Evolutionary conservation across 2,329 filamentous ascomycete species (phyloP), one percentile per base, ranked within the genome.

Genomic region (Scorias spongiosa): DNA sequence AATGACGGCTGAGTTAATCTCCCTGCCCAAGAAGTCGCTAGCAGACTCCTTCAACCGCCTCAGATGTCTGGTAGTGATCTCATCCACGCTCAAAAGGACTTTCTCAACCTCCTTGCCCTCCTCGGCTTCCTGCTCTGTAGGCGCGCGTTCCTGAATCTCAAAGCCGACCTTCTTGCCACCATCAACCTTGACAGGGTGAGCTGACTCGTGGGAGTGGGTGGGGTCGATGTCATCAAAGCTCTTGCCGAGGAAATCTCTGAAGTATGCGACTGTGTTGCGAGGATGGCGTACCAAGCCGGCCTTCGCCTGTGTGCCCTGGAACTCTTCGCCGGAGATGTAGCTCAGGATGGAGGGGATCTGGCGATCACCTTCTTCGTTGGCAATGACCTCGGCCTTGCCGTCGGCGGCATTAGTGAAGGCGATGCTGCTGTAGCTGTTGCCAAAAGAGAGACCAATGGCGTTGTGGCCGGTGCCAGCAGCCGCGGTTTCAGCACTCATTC

Each of bases 311-410:
- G 84, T 81, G 58, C 91, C 91, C 60, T 93, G 88, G 67, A 93
- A 95, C 69, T 98, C 89, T 62, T 98, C 91, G 53, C 88, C 91
- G 44, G 88, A 81, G 59, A 93, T 81, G 64, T 98, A 98, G 32
- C 91, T 95, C 56, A 98, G 72, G 55, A 93, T 79, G 38, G 87
- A 85, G 52, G 91, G 91, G 53, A 98, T 98, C 66, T 96, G 89
- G 65, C 91, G 88, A 68, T 98, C 91, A 73, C 91, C 91, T 62
- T 96, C 91, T 71, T 96, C 91, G 69, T 98, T 96, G 60, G 91
- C 91, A 68, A 98, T 96, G 51, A 98, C 89, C 64, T 95, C 86
- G 51, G 87, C 81, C 72, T 93, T 93, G 66, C 93, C 89, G 60
- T 96, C 89, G 49, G 66, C 66, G 49, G 81, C 76, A 26, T 48